These are phyloP conservation scores for Nicotiana attenuata DNA, from an alignment of 257 asterid genomes.

Conservation along the genomic window DNA sequence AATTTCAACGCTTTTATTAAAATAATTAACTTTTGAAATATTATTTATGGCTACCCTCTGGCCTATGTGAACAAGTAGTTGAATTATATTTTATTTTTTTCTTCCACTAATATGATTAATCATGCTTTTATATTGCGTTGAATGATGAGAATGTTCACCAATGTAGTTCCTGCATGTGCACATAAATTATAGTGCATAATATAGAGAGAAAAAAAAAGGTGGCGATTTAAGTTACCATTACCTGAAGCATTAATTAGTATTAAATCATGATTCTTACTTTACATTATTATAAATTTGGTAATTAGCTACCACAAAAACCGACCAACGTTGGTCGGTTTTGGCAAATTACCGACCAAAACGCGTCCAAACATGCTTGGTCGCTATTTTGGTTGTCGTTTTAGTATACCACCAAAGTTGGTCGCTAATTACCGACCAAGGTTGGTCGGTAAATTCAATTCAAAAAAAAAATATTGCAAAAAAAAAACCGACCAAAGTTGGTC, in stretches of 20 bases:
- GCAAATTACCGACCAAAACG: no score
- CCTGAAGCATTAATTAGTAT: not conserved
- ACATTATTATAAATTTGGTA: no score
- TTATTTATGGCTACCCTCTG: not conserved
- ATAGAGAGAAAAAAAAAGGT: not conserved
- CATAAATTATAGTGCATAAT: not conserved
- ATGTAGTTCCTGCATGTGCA: not conserved
- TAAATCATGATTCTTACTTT: conserved; percentile 3
- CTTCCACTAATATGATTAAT: not conserved
- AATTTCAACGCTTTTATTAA: not conserved
- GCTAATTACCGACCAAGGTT: no score
- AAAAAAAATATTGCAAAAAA: no score
- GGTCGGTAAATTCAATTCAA: no score
- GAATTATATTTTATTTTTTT: not conserved
- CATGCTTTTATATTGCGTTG: not conserved
- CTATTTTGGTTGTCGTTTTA: no score
- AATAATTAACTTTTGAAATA: not conserved
- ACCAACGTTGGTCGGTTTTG: no score
- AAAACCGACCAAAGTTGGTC: no score
- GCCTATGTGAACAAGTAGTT: not conserved
- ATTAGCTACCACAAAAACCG: no score
- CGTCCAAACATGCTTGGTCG: no score
- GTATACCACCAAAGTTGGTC: no score
- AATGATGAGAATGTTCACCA: not conserved
- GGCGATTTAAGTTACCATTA: not conserved